phyloP scores from a whole-genome alignment of 2,329 filamentous ascomycete species.

The Dactylellina leptospora region DNA sequence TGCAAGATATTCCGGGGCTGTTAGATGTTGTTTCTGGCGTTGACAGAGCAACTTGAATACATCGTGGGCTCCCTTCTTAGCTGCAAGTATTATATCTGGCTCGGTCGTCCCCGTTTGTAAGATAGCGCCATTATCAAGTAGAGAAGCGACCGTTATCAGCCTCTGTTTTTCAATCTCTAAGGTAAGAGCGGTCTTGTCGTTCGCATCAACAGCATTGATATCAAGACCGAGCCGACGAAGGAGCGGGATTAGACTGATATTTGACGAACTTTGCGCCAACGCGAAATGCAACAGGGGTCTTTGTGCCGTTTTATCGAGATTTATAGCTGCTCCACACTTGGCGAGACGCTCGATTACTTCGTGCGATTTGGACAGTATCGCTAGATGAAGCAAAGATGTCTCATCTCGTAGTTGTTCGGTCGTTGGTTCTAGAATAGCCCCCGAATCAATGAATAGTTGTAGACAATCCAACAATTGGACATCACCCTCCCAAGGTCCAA shows the following conservation, averaged over 20 bases:
- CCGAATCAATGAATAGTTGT: conserved; percentile 2
- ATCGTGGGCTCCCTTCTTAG: background rate
- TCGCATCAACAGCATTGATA: conserved; percentile 7
- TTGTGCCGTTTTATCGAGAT: background rate
- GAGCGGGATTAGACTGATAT: background rate
- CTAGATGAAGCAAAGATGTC: conserved; percentile 13
- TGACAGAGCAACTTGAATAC: conserved; percentile 12
- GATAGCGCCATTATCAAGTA: conserved; percentile 4
- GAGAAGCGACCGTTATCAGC: background rate
- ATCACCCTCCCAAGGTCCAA: conserved; percentile 23
- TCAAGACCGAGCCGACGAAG: conserved; percentile 13
- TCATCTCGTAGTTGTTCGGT: background rate
- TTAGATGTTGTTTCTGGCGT: background rate
- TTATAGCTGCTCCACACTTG: background rate
- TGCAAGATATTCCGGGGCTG: conserved; percentile 1
- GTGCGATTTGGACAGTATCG: conserved; percentile 23
- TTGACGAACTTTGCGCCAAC: background rate
- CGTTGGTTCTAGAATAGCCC: background rate
- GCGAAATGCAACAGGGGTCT: conserved; percentile 29
- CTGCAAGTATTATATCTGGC: conserved; percentile 3
- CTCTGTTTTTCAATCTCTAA: conserved; percentile 12
- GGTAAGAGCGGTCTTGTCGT: conserved; percentile 9
- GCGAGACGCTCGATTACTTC: conserved; percentile 4
- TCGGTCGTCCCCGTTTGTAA: background rate
- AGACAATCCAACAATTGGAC: conserved; percentile 10